Evolutionary conservation across 2,329 filamentous ascomycete species (phyloP).

Genomic region (Aspergillus hiratsukae): DNA sequence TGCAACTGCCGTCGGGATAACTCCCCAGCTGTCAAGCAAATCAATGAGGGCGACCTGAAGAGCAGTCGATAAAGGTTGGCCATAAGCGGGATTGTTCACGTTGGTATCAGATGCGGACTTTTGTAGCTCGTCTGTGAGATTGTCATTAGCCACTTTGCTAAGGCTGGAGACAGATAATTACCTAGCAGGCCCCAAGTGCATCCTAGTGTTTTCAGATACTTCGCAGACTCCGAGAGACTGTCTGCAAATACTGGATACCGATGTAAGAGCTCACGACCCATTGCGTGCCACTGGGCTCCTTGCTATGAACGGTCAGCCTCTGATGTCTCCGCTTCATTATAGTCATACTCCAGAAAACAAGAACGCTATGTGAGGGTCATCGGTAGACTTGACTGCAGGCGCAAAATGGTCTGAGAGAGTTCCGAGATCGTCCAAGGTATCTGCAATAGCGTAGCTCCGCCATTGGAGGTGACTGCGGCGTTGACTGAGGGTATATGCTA

Average conservation of each 20-base stretch:
- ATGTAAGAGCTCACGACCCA: slow-evolving; percentile 21
- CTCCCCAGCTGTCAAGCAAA: background rate
- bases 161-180: background rate
- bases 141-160: background rate
- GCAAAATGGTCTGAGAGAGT: background rate
- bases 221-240: slow-evolving; percentile 4
- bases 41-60: background rate
- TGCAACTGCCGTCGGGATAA: background rate
- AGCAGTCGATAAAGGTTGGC: background rate
- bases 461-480: slow-evolving; percentile 1
- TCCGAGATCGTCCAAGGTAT: background rate
- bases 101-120: background rate
- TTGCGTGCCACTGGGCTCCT: slow-evolving; percentile 26
- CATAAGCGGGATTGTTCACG: background rate
- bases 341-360: background rate
- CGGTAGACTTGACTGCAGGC: background rate
- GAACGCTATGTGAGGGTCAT: background rate
- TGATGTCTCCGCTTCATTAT: background rate
- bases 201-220: slow-evolving; percentile 10
- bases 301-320: slow-evolving; percentile 11
- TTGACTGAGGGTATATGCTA: slow-evolving; percentile 3
- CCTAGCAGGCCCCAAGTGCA: slow-evolving; percentile 9
- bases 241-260: slow-evolving; percentile 11
- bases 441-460: background rate
- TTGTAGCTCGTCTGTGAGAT: background rate